Base-by-base conservation (phyloP, 1,284 basidiomycete genomes). In the Trichosporon sp. region DNA sequence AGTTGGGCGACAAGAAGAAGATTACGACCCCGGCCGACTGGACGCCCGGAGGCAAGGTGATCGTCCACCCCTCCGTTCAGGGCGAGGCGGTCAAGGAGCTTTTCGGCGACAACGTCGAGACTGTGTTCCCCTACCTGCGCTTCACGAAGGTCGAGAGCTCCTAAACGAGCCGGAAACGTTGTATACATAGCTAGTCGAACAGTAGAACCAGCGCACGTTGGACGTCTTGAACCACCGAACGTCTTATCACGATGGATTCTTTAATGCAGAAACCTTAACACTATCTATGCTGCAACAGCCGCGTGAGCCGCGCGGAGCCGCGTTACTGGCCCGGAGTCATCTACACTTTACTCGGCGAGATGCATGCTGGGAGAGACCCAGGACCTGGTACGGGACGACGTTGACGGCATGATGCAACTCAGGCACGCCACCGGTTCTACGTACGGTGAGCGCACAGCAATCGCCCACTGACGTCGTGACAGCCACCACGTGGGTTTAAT, bases 11-110 rank as follows among this genome's bases (percentile, higher is more conserved):
- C 88, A 94, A 92, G 87, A 87, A 96, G 87, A 83, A 84, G 72
- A 61, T 69, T 26, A 65, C 68, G n/a, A 70, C 68, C 19, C 70
- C 70, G 7, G 70, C 70, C 5, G 31, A 98, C 89, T 98, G 96
- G 96, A 89, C 91, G 75, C 90, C 91, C 82, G 95, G 94, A 64
- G 91, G 96, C 16, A 91, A 94, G 80, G 96, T 98, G 71, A 98
- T 99, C 79, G 91, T 99, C 56, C 95, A 98, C 85, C 92, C 93
- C n/a, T 85, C 88, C 7, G 94, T 98, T 66, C 79, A 85, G 75
- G 91, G 91, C 79, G 93, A 96, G 59, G 91, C 98, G 85, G 96
- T 94, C 38, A 91, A 94, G 85, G 90, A 85, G 74, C 83, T 86
- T 56, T 87, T 87, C 80, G 85, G 86, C 19, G 85, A 85, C 70